Percentiles rank a stretch among this genome's conserved stretches.
phyloP scores from a whole-genome alignment of 2,329 filamentous ascomycete species.

The Diplodia seriata region DNA sequence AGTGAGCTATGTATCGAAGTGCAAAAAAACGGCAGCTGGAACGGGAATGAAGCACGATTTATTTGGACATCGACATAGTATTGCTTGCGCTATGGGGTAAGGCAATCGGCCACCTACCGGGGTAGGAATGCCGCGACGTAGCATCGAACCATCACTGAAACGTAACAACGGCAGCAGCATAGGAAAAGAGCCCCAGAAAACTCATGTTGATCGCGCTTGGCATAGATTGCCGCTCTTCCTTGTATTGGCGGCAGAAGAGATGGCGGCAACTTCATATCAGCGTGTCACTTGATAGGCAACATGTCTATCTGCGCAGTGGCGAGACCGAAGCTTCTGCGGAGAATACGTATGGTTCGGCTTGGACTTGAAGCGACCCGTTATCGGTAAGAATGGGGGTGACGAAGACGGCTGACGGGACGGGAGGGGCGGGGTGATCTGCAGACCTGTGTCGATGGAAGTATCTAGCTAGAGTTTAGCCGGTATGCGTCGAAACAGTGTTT shows the following conservation, averaged over 20 bases:
- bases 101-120: neutral
- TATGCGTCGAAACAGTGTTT: too few relatives aligned
- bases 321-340: constrained; percentile 13
- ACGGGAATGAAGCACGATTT: neutral
- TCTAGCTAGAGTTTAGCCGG: neutral
- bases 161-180: neutral
- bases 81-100: neutral
- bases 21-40: neutral
- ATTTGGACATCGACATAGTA: neutral
- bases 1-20: neutral
- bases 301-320: neutral
- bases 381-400: constrained; percentile 20
- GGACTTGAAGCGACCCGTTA: constrained; percentile 19
- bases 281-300: constrained; percentile 14
- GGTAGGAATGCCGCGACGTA: constrained; percentile 1
- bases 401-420: neutral
- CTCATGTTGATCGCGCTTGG: neutral
- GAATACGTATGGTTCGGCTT: constrained; percentile 14
- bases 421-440: constrained; percentile 13
- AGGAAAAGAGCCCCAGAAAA: neutral
- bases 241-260: constrained; percentile 18
- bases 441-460: neutral
- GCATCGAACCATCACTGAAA: constrained; percentile 1
- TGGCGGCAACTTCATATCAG: neutral
- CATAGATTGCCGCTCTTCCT: constrained; percentile 15